These are phyloP conservation scores for Yamadazyma sp. DNA, from an alignment of 805 yeast species.

Conservation along the genomic window DNA sequence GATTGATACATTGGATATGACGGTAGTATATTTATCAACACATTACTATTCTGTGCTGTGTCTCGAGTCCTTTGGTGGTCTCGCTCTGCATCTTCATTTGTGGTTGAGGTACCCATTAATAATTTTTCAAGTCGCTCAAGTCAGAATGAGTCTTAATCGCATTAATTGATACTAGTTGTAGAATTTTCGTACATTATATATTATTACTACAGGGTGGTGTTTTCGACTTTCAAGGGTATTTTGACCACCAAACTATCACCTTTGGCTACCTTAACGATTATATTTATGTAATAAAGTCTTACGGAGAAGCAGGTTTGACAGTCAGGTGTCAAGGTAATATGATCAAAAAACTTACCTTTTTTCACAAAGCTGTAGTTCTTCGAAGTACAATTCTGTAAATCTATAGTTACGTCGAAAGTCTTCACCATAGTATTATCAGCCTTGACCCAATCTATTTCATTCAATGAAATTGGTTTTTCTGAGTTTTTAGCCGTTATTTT, in stretches of 20 bases:
- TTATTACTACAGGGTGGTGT: conserved; percentile 1
- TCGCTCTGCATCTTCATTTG: too few species aligned
- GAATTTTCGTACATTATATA: too few species aligned
- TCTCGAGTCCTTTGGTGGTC: too few species aligned
- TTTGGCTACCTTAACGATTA: conserved; percentile 26
- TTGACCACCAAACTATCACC: conserved; percentile 30
- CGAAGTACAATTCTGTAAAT: conserved; percentile 25
- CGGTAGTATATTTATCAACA: conserved; percentile 35
- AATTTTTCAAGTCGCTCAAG: too few species aligned
- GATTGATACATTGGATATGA: conserved; percentile 40
- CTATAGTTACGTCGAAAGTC: conserved; percentile 26
- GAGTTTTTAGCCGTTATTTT: neutral
- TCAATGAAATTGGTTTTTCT: conserved; percentile 10
- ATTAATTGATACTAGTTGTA: too few species aligned
- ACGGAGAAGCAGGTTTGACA: conserved; percentile 37
- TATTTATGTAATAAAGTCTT: conserved; percentile 33
- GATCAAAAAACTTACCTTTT: conserved; percentile 21
- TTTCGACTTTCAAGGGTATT: conserved; percentile 34
- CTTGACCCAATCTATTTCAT: conserved; percentile 29
- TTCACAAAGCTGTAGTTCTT: conserved; percentile 22
- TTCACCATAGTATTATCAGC: conserved; percentile 18
- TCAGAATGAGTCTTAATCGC: too few species aligned
- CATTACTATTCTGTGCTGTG: conserved; percentile 5
- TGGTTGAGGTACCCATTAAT: too few species aligned
- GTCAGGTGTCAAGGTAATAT: conserved; percentile 35